Percentiles rank a stretch among this genome's conserved stretches.
Conservation (phyloP, 441 rosid species). For the Viola pubescens region DNA sequence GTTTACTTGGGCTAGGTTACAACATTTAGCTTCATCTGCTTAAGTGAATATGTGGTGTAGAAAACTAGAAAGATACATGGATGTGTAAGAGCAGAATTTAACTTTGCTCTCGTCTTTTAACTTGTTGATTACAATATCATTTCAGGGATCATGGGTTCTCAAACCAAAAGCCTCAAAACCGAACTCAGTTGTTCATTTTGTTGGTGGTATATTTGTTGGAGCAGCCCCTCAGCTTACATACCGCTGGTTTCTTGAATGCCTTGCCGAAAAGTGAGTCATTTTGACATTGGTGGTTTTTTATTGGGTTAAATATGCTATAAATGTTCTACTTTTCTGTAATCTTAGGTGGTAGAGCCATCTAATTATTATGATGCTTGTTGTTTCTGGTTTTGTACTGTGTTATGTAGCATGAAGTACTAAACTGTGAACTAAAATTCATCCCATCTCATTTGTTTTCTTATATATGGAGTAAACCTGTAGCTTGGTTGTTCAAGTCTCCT, state of each 20-base stretch:
- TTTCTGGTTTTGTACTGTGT: no score
- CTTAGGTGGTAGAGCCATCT: no score
- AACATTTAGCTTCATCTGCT: not conserved
- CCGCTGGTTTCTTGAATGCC: slow-evolving; percentile 88
- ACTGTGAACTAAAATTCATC: no score
- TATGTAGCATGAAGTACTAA: no score
- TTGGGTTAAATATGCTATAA: no score
- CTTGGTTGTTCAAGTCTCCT: no score
- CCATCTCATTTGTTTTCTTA: no score
- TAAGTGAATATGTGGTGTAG: not conserved
- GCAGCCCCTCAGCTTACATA: slow-evolving; percentile 96
- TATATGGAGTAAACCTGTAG: no score
- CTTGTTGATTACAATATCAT: slow-evolving; percentile 1
- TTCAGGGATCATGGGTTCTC: slow-evolving; percentile 91
- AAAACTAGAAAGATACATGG: not conserved
- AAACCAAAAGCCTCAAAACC: slow-evolving; percentile 59
- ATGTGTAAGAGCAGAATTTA: not conserved
- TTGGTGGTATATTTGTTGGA: slow-evolving; percentile 96
- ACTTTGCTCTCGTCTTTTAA: not conserved
- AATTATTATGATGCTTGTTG: no score
- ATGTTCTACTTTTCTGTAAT: no score
- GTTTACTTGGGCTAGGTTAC: not conserved
- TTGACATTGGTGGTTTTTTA: not conserved
- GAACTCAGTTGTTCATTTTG: slow-evolving; percentile 71
- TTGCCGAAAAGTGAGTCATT: slow-evolving; percentile 67